These are phyloP conservation scores for Adenanthera pavonina DNA, from an alignment of 306 rosid species.

Conservation along the genomic window DNA sequence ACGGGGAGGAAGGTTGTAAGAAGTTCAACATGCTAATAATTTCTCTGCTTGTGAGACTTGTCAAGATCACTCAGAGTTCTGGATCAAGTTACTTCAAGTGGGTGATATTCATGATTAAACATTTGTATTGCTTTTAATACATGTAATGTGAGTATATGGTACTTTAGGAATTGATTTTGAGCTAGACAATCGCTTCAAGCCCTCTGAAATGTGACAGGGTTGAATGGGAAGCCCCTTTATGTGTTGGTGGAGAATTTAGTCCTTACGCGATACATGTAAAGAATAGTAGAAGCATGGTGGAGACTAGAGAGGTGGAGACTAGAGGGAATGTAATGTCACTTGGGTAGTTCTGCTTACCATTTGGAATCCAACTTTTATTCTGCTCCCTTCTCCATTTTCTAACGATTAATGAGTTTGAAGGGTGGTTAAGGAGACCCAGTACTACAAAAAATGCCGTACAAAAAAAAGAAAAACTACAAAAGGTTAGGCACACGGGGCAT, in stretches of 20 bases:
- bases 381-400: neutral
- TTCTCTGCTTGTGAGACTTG: neutral
- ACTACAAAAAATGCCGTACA: too few species aligned
- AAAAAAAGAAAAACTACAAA: too few species aligned
- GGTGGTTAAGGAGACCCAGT: neutral
- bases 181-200: neutral
- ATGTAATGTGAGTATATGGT: neutral
- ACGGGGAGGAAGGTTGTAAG: neutral
- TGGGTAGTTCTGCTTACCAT: neutral
- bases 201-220: neutral
- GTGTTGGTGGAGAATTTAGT: too few species aligned
- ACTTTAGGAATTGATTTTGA: neutral
- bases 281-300: neutral
- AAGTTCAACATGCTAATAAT: neutral
- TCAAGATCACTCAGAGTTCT: neutral
- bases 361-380: neutral
- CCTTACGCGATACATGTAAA: too few species aligned
- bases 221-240: too few species aligned
- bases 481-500: too few species aligned
- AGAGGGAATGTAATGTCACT: neutral
- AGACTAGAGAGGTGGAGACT: neutral
- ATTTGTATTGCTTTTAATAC: neutral
- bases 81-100: neutral
- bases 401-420: neutral
- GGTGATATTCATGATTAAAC: constrained; percentile 2